Evolutionary conservation across 108 stramenopile genomes (phyloP).

Genomic region (Fistulifera pelliculosa): DNA sequence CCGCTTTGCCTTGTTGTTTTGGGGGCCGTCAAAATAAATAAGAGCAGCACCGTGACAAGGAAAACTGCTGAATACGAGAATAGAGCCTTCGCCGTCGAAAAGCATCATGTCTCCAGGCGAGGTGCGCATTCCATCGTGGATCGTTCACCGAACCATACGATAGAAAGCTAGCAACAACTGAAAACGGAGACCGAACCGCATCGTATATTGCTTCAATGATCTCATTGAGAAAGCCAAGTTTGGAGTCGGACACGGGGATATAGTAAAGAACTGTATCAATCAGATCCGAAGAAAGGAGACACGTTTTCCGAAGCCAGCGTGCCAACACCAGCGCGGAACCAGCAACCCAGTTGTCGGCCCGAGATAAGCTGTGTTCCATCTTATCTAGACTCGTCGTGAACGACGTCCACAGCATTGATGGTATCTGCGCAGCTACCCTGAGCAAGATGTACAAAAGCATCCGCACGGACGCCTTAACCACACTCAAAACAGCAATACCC

Average conservation of each 20-base stretch:
- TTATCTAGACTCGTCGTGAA: neutral
- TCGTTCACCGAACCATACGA: neutral
- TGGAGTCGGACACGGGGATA: neutral
- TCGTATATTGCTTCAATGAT: neutral
- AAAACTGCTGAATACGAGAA: constrained; percentile 32
- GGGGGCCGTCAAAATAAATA: constrained; percentile 12
- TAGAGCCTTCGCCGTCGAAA: constrained; percentile 15
- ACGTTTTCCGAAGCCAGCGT: neutral
- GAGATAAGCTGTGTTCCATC: neutral
- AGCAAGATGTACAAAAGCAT: neutral
- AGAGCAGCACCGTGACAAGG: constrained; percentile 19
- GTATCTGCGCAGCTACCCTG: constrained; percentile 15
- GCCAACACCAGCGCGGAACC: neutral
- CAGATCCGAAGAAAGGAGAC: neutral
- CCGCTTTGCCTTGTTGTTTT: no score
- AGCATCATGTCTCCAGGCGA: constrained; percentile 30
- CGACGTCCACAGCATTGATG: neutral
- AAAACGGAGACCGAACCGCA: neutral
- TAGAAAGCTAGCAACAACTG: neutral
- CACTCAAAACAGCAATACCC: constrained; percentile 13
- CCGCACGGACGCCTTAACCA: constrained; percentile 11
- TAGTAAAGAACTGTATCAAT: neutral
- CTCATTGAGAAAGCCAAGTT: constrained; percentile 4
- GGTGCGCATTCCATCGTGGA: neutral
- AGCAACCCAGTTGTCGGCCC: neutral